A percentile compares a stretch with the other conserved stretches of the same genome.
phyloP scores from a whole-genome alignment of 768 basidiomycete species.

The Naganishia vishniacii region DNA sequence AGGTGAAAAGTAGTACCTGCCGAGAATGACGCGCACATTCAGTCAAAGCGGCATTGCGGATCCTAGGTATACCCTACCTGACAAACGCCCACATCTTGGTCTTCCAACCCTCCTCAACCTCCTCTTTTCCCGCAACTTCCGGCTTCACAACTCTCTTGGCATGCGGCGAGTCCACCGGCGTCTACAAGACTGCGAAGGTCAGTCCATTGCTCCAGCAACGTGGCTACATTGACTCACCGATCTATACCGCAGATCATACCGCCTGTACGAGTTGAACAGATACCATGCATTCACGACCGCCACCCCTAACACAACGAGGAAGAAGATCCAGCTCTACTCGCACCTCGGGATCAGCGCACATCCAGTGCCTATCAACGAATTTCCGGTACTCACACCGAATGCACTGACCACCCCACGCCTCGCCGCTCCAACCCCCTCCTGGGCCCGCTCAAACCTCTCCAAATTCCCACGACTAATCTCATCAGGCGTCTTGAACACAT shows the following conservation, averaged over 20 bases:
- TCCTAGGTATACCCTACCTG: conserved; percentile 7
- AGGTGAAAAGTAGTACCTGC: conserved; percentile 10
- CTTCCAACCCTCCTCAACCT: neutral
- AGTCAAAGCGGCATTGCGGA: neutral
- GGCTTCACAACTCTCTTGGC: conserved; percentile 38
- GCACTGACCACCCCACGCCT: conserved; percentile 4
- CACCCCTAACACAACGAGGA: conserved; percentile 32
- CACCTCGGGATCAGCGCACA: conserved; percentile 19
- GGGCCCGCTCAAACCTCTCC: conserved; percentile 13
- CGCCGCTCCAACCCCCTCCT: neutral
- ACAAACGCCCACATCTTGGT: conserved; percentile 20
- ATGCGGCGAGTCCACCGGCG: conserved; percentile 38
- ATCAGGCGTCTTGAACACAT: conserved; percentile 18
- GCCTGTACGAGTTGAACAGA: conserved; percentile 44
- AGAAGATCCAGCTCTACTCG: conserved; percentile 24
- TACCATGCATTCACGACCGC: conserved; percentile 40
- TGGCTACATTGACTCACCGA: conserved; percentile 28
- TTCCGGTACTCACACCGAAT: conserved; percentile 4
- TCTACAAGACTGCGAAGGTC: conserved; percentile 27
- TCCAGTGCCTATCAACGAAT: neutral
- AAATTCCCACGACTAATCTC: conserved; percentile 19
- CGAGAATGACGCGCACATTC: neutral
- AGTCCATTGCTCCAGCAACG: neutral
- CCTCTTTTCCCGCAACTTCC: neutral
- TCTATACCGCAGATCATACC: conserved; percentile 45